phyloP scores from a whole-genome alignment of 192 early-diverging fungal genomes.

The Coemansia sp. region DNA sequence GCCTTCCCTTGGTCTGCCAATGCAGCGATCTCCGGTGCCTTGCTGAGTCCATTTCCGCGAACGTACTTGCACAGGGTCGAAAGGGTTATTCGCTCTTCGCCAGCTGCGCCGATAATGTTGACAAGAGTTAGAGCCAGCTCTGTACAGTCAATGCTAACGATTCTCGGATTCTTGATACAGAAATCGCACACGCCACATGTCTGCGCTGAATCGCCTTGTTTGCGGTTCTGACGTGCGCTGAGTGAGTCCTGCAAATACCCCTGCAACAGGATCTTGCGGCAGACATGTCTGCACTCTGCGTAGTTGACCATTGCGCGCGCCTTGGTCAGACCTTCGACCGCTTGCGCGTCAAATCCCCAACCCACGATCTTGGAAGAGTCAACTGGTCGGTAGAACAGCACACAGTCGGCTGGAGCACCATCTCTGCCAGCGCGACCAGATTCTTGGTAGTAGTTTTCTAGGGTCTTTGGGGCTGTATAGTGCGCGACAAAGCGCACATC shows the following conservation, averaged over 20 bases:
- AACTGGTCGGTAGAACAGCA: constrained; percentile 64
- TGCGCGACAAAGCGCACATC: constrained; percentile 58
- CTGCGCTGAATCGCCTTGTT: constrained; percentile 23
- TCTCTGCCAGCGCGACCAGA: constrained; percentile 74
- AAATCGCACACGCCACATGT: constrained; percentile 50
- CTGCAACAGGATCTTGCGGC: constrained; percentile 64
- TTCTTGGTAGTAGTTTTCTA: constrained; percentile 73
- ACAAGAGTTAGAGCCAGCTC: constrained; percentile 23
- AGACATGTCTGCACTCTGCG: constrained; percentile 61
- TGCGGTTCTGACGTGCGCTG: background rate
- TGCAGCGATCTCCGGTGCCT: constrained; percentile 22
- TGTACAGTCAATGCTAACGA: constrained; percentile 55
- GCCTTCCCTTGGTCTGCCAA: constrained; percentile 24
- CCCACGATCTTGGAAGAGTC: constrained; percentile 65
- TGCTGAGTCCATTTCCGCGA: constrained; percentile 27
- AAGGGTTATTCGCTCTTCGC: constrained; percentile 37
- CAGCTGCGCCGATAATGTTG: constrained; percentile 24
- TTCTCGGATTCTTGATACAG: constrained; percentile 8
- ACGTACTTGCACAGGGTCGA: constrained; percentile 30
- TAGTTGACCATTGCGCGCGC: constrained; percentile 65
- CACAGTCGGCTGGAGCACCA: constrained; percentile 65
- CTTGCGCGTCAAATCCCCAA: constrained; percentile 60
- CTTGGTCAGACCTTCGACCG: constrained; percentile 57
- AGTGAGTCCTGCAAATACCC: constrained; percentile 52
- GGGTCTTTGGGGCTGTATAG: constrained; percentile 48